Conservation (phyloP, 1,284 basidiomycete genomes). For the Fomitopsis schrenkii region DNA sequence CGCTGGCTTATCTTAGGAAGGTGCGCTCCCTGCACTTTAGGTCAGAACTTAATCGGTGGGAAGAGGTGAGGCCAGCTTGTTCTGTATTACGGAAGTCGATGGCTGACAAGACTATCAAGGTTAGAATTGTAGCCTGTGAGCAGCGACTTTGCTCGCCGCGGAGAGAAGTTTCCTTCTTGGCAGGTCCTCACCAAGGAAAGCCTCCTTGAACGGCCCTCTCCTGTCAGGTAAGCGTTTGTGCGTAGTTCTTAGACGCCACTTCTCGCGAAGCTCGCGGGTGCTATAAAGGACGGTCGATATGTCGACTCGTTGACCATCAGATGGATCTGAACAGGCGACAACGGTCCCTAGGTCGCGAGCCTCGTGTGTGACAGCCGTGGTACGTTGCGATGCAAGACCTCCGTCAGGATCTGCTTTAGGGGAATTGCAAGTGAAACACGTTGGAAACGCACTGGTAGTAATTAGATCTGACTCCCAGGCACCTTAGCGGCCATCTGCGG, state of each 20-base stretch:
- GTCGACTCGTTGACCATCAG: background rate
- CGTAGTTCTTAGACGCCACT: background rate
- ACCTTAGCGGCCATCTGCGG: slow-evolving; percentile 7
- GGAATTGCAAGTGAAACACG: background rate
- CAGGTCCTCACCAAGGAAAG: slow-evolving; percentile 1
- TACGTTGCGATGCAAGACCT: background rate
- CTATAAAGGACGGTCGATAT: background rate
- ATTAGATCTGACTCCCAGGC: slow-evolving; percentile 7
- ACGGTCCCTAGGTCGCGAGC: background rate
- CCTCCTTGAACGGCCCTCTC: background rate
- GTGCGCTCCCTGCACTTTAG: background rate
- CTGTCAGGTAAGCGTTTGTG: slow-evolving; percentile 4
- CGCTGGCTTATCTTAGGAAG: background rate
- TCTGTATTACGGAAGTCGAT: background rate
- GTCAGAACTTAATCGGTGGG: background rate
- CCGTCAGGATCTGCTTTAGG: background rate
- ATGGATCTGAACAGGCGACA: background rate
- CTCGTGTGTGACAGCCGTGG: background rate
- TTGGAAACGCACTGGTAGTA: background rate
- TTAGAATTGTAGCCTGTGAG: background rate
- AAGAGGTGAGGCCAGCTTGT: background rate
- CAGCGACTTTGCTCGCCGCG: background rate
- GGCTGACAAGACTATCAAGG: background rate
- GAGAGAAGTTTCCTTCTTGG: background rate
- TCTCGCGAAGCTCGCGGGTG: slow-evolving; percentile 3